phyloP scores from a whole-genome alignment of 176 grass and related monocot species.

The Triticum monococcum region DNA sequence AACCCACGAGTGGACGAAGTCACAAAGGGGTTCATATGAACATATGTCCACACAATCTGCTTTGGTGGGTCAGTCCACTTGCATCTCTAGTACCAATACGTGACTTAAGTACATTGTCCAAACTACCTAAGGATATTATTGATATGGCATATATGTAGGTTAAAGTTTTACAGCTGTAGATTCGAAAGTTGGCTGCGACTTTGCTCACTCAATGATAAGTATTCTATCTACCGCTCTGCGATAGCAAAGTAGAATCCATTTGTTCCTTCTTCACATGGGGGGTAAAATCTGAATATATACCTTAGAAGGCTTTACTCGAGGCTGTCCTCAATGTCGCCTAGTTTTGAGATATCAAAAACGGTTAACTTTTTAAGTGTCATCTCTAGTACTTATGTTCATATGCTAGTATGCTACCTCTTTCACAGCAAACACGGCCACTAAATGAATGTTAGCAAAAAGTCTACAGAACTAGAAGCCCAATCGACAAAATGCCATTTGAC shows the following conservation, averaged over 20 bases:
- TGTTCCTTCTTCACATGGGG: conserved; percentile 32
- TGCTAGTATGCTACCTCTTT: not conserved
- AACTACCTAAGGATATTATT: not conserved
- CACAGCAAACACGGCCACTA: not conserved
- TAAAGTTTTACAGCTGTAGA: not conserved
- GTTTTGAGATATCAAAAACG: not conserved
- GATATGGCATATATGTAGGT: not conserved
- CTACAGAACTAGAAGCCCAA: not conserved
- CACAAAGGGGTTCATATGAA: too few relatives aligned
- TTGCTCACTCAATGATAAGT: conserved; percentile 2
- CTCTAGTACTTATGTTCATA: not conserved
- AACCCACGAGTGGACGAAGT: too few relatives aligned
- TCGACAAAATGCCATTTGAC: not conserved
- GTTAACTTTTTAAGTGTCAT: not conserved
- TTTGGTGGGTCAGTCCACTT: not conserved
- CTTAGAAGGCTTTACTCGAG: not conserved
- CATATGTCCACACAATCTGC: not conserved
- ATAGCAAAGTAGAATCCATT: not conserved
- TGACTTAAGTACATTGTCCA: not conserved
- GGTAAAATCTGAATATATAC: conserved; percentile 25
- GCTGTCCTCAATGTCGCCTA: not conserved
- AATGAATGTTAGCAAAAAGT: not conserved
- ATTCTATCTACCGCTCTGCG: not conserved
- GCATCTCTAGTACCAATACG: not conserved
- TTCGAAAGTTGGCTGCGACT: not conserved